Base-by-base conservation (phyloP, 352 stramenopile genomes). In the Peronosclerospora sorghi region DNA sequence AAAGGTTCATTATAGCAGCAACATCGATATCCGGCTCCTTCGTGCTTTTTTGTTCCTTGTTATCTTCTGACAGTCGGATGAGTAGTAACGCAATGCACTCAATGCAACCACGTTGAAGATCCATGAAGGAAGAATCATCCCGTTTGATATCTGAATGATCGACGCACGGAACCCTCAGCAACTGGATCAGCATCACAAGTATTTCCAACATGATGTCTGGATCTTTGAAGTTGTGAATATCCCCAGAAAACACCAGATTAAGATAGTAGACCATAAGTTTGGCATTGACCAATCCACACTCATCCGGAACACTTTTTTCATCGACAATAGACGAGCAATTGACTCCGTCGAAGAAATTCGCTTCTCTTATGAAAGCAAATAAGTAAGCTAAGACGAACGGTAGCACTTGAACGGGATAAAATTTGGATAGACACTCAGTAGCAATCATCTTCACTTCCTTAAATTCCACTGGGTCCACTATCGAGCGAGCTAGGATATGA, bases 191-290 rank as follows among this genome's bases (percentile, higher is more conserved):
- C 17, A 81, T 17, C 1, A 32, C 41, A 21, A 75, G 21, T 26
- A 48, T 32, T 54, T 44, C 51, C n/a, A 56, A 55, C 13, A 56
- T 48, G 6, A 52, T 48, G 6, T 45, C 41, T 7, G 12, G 29
- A 32, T 69, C 45, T 41, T 53, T 44, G 46, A 42, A 51, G 8
- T 46, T 37, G 7, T 62, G n/a, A 1, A 35, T 24, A 12, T 77
- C 60, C 19, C 73, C 68, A 8, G 56, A 63, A 46, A 85, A 60
- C n/a, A 76, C 41, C 2, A 70, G 70, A 30, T 87, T 87, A 27
- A 87, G 54, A 32, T 83, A 87, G 41, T 85, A 87, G 18, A 87
- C 59, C 51, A 85, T 76, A 19, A 87, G 43, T 24, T 87, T 87
- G 7, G 70, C 70, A 0, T 61, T 67, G 13, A 83, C 65, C 28